Percentiles rank a stretch among this genome's conserved stretches.
These are phyloP conservation scores for Metarhizium robertsii DNA, from an alignment of 2,329 filamentous ascomycete genomes.

Conservation along the genomic window DNA sequence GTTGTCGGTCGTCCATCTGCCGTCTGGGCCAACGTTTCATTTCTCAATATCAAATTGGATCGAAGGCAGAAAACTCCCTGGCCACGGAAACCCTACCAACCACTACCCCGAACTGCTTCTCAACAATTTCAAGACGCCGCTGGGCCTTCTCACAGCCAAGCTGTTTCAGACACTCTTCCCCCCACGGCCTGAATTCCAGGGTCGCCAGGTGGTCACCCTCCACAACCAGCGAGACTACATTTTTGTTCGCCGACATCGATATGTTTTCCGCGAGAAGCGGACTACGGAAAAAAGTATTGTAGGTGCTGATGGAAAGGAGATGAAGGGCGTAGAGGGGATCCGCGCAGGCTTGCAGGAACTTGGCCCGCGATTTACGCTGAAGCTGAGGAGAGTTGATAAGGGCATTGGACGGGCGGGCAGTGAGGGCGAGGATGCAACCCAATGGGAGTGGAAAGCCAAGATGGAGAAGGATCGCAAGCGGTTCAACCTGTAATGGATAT, in stretches of 20 bases:
- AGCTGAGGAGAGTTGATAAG: constrained; percentile 83
- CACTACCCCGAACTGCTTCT: constrained; percentile 86
- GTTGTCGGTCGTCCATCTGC: constrained; percentile 75
- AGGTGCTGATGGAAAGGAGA: constrained; percentile 69
- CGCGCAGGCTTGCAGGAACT: constrained; percentile 83
- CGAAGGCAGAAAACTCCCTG: constrained; percentile 76
- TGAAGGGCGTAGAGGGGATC: constrained; percentile 79
- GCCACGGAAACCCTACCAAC: constrained; percentile 79
- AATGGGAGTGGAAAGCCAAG: constrained; percentile 94
- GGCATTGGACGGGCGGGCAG: constrained; percentile 65
- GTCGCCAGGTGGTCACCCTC: constrained; percentile 81
- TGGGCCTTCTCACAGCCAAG: constrained; percentile 80
- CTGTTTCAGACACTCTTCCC: constrained; percentile 59
- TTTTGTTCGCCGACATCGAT: constrained; percentile 82
- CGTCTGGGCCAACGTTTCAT: constrained; percentile 81
- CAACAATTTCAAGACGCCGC: constrained; percentile 90
- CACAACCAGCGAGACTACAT: constrained; percentile 97
- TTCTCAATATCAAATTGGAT: constrained; percentile 88
- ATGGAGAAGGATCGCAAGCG: constrained; percentile 92
- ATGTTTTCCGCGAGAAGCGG: constrained; percentile 85
- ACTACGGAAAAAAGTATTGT: constrained; percentile 80
- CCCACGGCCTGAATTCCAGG: constrained; percentile 70
- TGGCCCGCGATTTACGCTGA: constrained; percentile 66
- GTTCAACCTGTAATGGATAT: constrained; percentile 64
- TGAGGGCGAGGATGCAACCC: constrained; percentile 63